These are phyloP conservation scores for Calonectria naviculata DNA, from an alignment of 2,329 filamentous ascomycete genomes.

Conservation along the genomic window DNA sequence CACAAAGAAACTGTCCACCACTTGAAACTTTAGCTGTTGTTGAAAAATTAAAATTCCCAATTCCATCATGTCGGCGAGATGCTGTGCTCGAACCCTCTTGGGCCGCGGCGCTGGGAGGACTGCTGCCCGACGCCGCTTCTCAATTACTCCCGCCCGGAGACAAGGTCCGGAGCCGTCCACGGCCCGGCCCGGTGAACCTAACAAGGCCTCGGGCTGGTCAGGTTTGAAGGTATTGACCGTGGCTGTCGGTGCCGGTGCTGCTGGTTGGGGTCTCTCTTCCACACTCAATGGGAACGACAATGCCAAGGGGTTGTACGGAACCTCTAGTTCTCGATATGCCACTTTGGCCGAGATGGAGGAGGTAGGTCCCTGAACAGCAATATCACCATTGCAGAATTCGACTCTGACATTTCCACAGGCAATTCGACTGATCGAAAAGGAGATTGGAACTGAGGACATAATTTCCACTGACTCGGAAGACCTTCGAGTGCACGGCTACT, in stretches of 20 bases:
- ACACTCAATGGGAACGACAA: conserved; percentile 34
- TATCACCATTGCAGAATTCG: background rate
- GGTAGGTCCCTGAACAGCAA: conserved; percentile 39
- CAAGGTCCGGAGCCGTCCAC: conserved; percentile 17
- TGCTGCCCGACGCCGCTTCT: conserved; percentile 25
- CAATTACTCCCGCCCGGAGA: conserved; percentile 20
- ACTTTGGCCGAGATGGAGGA: conserved; percentile 55
- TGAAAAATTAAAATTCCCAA: background rate
- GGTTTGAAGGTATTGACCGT: conserved; percentile 49
- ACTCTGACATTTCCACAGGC: conserved; percentile 55
- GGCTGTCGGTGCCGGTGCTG: conserved; percentile 51
- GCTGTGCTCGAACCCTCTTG: conserved; percentile 29
- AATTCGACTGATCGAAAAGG: conserved; percentile 63
- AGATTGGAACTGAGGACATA: conserved; percentile 62
- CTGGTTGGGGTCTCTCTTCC: conserved; percentile 54
- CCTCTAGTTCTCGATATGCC: conserved; percentile 50
- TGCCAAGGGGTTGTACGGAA: conserved; percentile 24
- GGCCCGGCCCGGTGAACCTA: conserved; percentile 9
- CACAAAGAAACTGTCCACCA: background rate
- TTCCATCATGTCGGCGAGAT: conserved; percentile 31
- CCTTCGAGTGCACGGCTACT: conserved; percentile 72
- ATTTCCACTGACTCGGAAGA: conserved; percentile 73
- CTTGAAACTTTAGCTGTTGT: background rate
- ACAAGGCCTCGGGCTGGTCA: conserved; percentile 37
- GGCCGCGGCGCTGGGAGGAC: conserved; percentile 26